Base-by-base conservation (phyloP, 176 grass and related monocot species). In the Bonia amplexicaulis region DNA sequence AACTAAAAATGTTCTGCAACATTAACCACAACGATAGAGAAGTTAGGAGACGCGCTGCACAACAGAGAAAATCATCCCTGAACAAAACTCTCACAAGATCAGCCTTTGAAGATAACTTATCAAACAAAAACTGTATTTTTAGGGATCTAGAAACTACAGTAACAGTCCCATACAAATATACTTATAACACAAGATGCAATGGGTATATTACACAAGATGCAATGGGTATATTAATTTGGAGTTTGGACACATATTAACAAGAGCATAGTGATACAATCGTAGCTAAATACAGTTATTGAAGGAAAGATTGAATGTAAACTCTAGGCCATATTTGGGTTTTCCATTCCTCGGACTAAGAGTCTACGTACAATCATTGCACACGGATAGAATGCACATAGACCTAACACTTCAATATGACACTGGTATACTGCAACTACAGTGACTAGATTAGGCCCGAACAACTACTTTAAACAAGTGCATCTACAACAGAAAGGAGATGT, bases 1-100 rank as follows among this genome's bases (percentile, higher is more conserved):
- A 83, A 69, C 82, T 81, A 81, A 80, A 54, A 57, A 73, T 78
- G 47, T 81, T 65, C 89, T 91, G 85, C 68, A 89, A 17, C 12
- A 68, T 3, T 16, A 69, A 57, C 7, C 62, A 22, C 6, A 35
- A 6, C n/a, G 69, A 12, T 46, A 5, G 0, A 16, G 4, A 22
- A 27, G 13, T 52, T 22, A 85, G 16, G n/a, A 53, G 39, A 35
- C 1, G 51, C 1, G 33, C 12, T 9, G 7, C 19, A 35, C 10
- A 63, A 66, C 23, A 45, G 3, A 33, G 10, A 16, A 52, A 65
- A 61, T 10, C 0, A 0, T 16, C 11, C 12, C 15, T 13, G 6
- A 27, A 20, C 69, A 71, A 12, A 62, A 37, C 25, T 45, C 13
- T 17, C 26, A 64, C 0, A 62, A 37, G 35, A 37, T 37, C 7